A percentile compares a stretch with the other conserved stretches of the same genome.
Evolutionary conservation across 768 basidiomycete species (phyloP).

Genomic region (Hygrophorus russula): DNA sequence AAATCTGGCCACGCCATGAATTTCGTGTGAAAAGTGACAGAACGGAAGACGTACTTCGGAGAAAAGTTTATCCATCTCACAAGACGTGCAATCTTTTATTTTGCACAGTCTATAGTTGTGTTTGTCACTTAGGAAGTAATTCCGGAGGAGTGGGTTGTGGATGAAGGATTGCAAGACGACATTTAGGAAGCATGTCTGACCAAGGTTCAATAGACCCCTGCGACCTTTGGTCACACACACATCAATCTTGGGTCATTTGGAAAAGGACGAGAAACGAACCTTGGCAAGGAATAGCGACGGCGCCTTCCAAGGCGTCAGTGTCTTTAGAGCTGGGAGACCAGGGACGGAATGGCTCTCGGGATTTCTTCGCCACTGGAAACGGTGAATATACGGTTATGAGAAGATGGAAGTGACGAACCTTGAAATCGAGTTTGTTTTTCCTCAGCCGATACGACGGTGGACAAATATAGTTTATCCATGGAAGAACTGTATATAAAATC

Average conservation of each 20-base stretch:
- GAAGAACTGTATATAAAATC: conserved; percentile 59
- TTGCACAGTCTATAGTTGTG: conserved; percentile 72
- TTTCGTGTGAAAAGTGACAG: not conserved
- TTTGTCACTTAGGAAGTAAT: conserved; percentile 84
- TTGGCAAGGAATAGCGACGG: conserved; percentile 57
- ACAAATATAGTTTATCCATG: conserved; percentile 35
- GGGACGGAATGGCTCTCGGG: conserved; percentile 22
- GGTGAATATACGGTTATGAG: not conserved
- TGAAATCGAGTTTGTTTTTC: conserved; percentile 52
- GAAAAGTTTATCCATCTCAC: conserved; percentile 87
- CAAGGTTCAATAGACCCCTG: conserved; percentile 79
- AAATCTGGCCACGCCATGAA: conserved; percentile 27
- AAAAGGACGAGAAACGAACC: conserved; percentile 27
- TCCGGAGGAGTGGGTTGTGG: conserved; percentile 81
- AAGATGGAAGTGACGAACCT: conserved; percentile 24
- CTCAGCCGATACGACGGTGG: conserved; percentile 39
- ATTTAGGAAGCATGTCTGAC: conserved; percentile 91
- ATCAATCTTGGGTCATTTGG: not conserved
- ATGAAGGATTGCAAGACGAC: conserved; percentile 83
- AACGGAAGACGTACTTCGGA: conserved; percentile 39
- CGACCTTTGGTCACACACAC: conserved; percentile 35
- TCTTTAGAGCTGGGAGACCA: conserved; percentile 32
- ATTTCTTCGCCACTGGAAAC: conserved; percentile 23
- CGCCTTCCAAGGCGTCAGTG: conserved; percentile 32
- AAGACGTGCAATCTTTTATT: conserved; percentile 68